Percentiles rank a stretch among this genome's conserved stretches.
phyloP scores from a whole-genome alignment of 257 asterid species.

The Thymus quinquecostatus region DNA sequence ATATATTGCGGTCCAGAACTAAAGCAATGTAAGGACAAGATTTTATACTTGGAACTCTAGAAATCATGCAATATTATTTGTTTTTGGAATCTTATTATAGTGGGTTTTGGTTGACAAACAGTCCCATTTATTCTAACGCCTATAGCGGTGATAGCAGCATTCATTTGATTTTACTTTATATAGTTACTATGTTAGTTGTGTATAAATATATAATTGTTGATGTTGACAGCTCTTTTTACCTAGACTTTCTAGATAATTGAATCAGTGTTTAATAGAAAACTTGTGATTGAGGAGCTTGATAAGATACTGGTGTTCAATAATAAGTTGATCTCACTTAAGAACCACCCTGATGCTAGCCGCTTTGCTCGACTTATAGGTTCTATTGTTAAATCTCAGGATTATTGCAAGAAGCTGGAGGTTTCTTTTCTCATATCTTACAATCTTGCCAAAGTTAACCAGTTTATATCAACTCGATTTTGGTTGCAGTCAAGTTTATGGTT shows the following conservation, averaged over 20 bases:
- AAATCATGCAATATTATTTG: slow-evolving; percentile 17
- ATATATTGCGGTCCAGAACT: too few relatives aligned
- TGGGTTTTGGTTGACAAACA: neutral
- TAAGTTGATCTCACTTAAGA: too few relatives aligned
- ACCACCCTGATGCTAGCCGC: slow-evolving; percentile 70
- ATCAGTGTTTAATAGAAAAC: slow-evolving; percentile 51
- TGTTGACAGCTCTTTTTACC: slow-evolving; percentile 4
- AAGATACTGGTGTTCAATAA: slow-evolving; percentile 74
- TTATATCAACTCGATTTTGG: too few relatives aligned
- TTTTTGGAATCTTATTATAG: too few relatives aligned
- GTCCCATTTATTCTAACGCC: slow-evolving; percentile 20
- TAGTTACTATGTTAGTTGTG: neutral
- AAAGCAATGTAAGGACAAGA: slow-evolving; percentile 58
- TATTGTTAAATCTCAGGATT: too few relatives aligned
- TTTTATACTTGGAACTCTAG: slow-evolving; percentile 23
- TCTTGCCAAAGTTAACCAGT: too few relatives aligned
- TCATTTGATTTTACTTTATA: too few relatives aligned
- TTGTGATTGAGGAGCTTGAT: slow-evolving; percentile 75
- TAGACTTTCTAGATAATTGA: slow-evolving; percentile 5
- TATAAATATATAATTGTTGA: neutral
- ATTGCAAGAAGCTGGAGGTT: too few relatives aligned
- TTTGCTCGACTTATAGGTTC: too few relatives aligned
- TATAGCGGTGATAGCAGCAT: neutral
- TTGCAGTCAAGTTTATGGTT: too few relatives aligned
- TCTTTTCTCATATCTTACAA: too few relatives aligned